Conservation (phyloP, 805 yeast species). For the Metschnikowia baotianmanensis region DNA sequence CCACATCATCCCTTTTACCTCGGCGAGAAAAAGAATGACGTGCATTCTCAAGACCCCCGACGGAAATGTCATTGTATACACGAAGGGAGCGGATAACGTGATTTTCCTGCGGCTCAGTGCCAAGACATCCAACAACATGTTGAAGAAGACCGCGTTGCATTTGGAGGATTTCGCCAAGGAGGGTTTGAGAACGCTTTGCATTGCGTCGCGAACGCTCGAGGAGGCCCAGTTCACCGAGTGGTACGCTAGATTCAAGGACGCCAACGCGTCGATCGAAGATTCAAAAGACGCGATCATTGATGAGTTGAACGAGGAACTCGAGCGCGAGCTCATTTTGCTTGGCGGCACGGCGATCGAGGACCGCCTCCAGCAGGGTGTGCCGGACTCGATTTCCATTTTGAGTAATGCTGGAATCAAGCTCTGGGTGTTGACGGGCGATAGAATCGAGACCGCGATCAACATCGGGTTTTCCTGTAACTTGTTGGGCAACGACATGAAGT, state of each 20-base stretch:
- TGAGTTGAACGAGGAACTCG: constrained; percentile 56
- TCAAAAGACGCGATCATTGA: constrained; percentile 60
- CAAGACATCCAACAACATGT: constrained; percentile 42
- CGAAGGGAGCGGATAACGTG: constrained; percentile 78
- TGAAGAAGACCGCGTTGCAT: constrained; percentile 58
- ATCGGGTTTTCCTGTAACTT: constrained; percentile 79
- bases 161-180: constrained; percentile 71
- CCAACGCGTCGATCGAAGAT: constrained; percentile 50
- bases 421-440: constrained; percentile 84
- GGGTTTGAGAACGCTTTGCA: constrained; percentile 74
- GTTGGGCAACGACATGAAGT: constrained; percentile 63
- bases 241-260: constrained; percentile 55
- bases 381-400: constrained; percentile 64
- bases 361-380: constrained; percentile 74
- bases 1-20: constrained; percentile 60
- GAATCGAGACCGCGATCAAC: constrained; percentile 79
- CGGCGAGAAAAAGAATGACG: constrained; percentile 79
- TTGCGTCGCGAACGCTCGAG: constrained; percentile 56
- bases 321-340: constrained; percentile 51
- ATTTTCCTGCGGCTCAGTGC: constrained; percentile 46
- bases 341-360: constrained; percentile 88
- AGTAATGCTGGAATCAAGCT: constrained; percentile 73
- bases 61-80: constrained; percentile 44
- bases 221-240: constrained; percentile 48
- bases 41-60: constrained; percentile 51